phyloP scores from a whole-genome alignment of 2,329 filamentous ascomycete genomes.

The Xylariaceae sp. region DNA sequence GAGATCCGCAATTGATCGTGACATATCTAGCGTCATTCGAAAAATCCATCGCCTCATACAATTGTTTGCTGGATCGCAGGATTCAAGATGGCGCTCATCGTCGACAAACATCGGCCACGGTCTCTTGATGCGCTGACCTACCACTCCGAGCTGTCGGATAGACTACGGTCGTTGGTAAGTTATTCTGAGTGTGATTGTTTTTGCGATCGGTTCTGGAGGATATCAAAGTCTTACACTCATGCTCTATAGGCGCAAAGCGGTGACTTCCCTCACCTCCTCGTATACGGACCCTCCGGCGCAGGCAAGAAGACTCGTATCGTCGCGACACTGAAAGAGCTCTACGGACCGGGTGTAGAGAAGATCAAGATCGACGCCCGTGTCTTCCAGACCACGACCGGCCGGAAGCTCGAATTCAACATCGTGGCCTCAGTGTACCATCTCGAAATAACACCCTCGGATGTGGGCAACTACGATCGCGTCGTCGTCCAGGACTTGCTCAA shows the following conservation, averaged over 20 bases:
- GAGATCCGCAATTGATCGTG: background rate
- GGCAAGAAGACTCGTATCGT: conserved; percentile 98
- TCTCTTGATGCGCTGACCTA: conserved; percentile 77
- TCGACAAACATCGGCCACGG: conserved; percentile 67
- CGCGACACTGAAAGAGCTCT: conserved; percentile 89
- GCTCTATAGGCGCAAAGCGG: conserved; percentile 78
- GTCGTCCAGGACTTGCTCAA: conserved; percentile 94
- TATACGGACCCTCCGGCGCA: conserved; percentile 93
- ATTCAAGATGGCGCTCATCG: conserved; percentile 58
- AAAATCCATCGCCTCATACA: background rate
- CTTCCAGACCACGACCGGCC: conserved; percentile 91
- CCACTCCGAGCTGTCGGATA: conserved; percentile 80
- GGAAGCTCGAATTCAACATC: conserved; percentile 99
- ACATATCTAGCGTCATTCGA: no score
- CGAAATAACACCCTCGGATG: conserved; percentile 95
- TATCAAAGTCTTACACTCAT: conserved; percentile 6
- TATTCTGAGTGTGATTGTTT: background rate
- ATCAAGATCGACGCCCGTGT: conserved; percentile 98
- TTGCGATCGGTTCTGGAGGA: background rate
- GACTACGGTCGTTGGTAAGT: conserved; percentile 76
- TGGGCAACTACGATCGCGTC: conserved; percentile 92
- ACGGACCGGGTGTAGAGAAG: conserved; percentile 95
- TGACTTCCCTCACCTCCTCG: conserved; percentile 94
- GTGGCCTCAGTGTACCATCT: conserved; percentile 96
- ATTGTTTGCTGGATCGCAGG: background rate